phyloP scores from a whole-genome alignment of 495 filamentous ascomycete genomes.

The Cryomyces minteri region DNA sequence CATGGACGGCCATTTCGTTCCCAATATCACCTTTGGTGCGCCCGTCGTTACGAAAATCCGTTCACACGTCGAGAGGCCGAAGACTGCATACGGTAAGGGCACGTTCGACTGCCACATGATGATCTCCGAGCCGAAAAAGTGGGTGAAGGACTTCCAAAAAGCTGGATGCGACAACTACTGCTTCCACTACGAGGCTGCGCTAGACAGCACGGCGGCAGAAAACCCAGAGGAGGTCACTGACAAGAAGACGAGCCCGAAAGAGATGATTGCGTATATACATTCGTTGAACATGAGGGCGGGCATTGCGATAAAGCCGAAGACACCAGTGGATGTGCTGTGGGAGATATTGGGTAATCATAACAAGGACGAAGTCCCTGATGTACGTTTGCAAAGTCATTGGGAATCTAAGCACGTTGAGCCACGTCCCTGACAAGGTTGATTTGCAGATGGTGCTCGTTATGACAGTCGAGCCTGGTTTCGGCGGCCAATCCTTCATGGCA shows the following conservation, averaged over 20 bases:
- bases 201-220: conserved; percentile 64
- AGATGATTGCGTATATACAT: conserved; percentile 82
- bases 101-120: conserved; percentile 99
- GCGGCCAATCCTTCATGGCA: conserved; percentile 96
- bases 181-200: conserved; percentile 98
- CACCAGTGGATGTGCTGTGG: conserved; percentile 75
- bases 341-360: conserved; percentile 60
- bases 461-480: conserved; percentile 96
- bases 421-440: background rate
- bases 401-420: background rate
- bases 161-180: conserved; percentile 96
- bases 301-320: conserved; percentile 89
- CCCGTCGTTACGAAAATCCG: conserved; percentile 91
- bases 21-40: conserved; percentile 91
- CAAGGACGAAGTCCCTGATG: conserved; percentile 70
- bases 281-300: conserved; percentile 76
- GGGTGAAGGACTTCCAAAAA: conserved; percentile 84
- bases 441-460: conserved; percentile 94
- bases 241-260: conserved; percentile 53
- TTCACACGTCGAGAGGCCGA: conserved; percentile 51
- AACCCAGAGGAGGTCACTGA: conserved; percentile 48
- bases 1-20: conserved; percentile 87
- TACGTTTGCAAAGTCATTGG: conserved; percentile 26
- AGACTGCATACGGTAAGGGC: conserved; percentile 43
- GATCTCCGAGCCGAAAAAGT: conserved; percentile 98